phyloP scores from a whole-genome alignment of 805 yeast genomes.

The Kuraishia piskuri region DNA sequence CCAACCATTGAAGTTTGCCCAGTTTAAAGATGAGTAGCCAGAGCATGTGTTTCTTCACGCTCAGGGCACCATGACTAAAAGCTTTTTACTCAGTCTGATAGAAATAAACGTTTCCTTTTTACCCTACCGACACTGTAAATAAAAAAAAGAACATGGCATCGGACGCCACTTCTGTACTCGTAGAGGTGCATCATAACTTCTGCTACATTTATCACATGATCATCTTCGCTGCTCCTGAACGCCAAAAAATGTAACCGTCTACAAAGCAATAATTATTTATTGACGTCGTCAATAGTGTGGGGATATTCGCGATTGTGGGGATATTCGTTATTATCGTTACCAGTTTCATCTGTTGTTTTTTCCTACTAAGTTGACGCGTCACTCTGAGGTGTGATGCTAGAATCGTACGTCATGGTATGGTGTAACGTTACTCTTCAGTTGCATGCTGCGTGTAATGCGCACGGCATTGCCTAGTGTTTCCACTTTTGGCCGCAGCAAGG shows the following conservation, averaged over 20 bases:
- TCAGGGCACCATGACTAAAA: neutral
- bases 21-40: slow-evolving; percentile 20
- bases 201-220: too few species aligned
- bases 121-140: too few species aligned
- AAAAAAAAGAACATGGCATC: too few species aligned
- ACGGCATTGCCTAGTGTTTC: neutral
- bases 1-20: slow-evolving; percentile 19
- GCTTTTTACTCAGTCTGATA: too few species aligned
- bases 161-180: too few species aligned
- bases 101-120: neutral
- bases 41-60: neutral
- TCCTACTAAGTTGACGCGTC: neutral
- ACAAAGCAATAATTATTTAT: too few species aligned
- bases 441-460: neutral
- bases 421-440: neutral
- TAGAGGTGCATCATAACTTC: too few species aligned
- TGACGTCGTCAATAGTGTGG: too few species aligned
- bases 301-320: too few species aligned
- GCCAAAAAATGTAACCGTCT: too few species aligned
- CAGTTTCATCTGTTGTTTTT: neutral
- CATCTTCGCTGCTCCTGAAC: too few species aligned
- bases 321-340: too few species aligned
- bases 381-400: neutral
- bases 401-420: neutral
- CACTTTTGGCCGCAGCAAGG: neutral